Percentiles rank a stretch among this genome's conserved stretches.
These are phyloP conservation scores for Vickermania ingenoplastis DNA, from an alignment of 208 protist genomes.

Conservation along the genomic window DNA sequence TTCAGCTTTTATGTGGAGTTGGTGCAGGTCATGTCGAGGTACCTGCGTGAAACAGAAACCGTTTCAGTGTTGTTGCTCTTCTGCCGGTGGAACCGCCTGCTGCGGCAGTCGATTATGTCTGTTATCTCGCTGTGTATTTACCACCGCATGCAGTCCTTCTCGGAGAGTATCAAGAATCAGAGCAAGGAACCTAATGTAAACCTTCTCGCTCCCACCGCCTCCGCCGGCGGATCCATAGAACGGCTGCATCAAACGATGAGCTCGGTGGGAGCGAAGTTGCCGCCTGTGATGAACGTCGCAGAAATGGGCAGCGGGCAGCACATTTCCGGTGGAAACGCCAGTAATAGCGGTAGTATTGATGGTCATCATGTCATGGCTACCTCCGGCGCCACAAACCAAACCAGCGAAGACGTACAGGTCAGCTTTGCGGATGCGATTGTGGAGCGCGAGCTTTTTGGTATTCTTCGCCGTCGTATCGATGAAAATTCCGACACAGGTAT, in stretches of 20 bases:
- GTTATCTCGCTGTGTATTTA: background rate
- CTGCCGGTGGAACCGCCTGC: background rate
- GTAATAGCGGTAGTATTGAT: background rate
- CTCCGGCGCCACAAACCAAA: background rate
- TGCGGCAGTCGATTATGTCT: conserved; percentile 2
- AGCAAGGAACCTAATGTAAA: too few relatives aligned
- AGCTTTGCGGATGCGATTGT: background rate
- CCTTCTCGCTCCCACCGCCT: background rate
- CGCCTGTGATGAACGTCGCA: too few relatives aligned
- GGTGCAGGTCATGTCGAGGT: conserved; percentile 6
- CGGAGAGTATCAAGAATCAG: background rate
- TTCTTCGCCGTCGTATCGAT: background rate
- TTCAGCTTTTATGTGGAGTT: conserved; percentile 2
- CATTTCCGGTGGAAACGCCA: background rate
- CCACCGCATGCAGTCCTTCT: background rate
- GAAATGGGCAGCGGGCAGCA: too few relatives aligned
- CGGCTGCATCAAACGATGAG: background rate
- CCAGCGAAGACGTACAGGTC: too few relatives aligned
- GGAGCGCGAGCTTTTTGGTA: conserved; percentile 2
- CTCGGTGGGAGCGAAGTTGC: background rate
- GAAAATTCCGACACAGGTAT: background rate
- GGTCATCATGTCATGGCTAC: background rate
- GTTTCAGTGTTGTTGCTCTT: conserved; percentile 5
- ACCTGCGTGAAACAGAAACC: conserved; percentile 3
- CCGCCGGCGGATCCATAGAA: background rate